Evolutionary conservation across 2,329 filamentous ascomycete genomes (phyloP), one percentile per base, ranked within the genome.

Genomic region (Chaetomiaceae sp.): DNA sequence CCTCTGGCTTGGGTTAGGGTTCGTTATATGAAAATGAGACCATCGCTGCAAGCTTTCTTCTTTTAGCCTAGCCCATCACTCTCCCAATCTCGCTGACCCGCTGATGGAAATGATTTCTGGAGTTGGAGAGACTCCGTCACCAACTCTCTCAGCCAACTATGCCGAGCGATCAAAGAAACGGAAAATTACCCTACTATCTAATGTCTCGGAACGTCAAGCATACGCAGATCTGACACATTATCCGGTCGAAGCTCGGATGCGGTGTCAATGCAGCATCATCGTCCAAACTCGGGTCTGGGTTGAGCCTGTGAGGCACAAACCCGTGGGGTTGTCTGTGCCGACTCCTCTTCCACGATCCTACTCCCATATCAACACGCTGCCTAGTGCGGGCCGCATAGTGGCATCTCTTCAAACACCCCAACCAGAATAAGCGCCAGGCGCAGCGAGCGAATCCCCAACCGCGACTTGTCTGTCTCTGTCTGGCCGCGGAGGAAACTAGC

Each of bases 141-240:
- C n/a, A n/a, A n/a, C n/a, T n/a, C n/a, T n/a, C n/a, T n/a, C n/a
- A n/a, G n/a, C n/a, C n/a, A n/a, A n/a, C n/a, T n/a, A n/a, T n/a
- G n/a, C n/a, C n/a, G n/a, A n/a, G n/a, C n/a, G n/a, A n/a, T n/a
- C n/a, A n/a, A n/a, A n/a, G n/a, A n/a, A n/a, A n/a, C n/a, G n/a
- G n/a, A n/a, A n/a, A n/a, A n/a, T n/a, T n/a, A n/a, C n/a, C n/a
- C n/a, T n/a, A n/a, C n/a, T n/a, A n/a, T n/a, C n/a, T n/a, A 14
- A 14, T 23, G 34, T 29, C 45, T 40, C 18, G 34, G 45, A 48
- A 40, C 32, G 34, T 32, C 6, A 25, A 30, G 16, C 32, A 47
- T 36, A 14, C 44, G 44, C 23, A 44, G 49, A 52, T 52, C 51
- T 37, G 44, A 34, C 44, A 30, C 51, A 46, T 32, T 48, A 44